Evolutionary conservation across 805 yeast genomes (phyloP), one percentile per base, ranked within the genome.

Genomic region (Yarrowia alimentaria): DNA sequence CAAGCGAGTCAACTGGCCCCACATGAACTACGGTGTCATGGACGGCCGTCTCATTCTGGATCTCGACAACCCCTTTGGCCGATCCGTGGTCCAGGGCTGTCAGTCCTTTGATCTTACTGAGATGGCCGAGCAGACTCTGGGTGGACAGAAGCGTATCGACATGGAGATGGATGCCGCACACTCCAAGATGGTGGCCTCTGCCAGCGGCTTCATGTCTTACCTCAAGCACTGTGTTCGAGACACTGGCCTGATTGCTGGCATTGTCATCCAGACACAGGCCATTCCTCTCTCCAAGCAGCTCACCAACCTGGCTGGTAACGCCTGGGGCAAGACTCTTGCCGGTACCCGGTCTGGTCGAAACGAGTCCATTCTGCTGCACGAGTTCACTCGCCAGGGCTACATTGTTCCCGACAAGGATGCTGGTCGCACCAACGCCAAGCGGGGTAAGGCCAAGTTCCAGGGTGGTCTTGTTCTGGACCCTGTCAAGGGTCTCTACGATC

Each of bases 401-500:
- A 80, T 93, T 58, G 86, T 89, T 3, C 99, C 99, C 1, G 98
- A 93, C 63, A 85, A 85, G 64, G 83, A 79, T 60, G 72, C 74
- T 47, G 66, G 60, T 6, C 35, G 37, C 58, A 65, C 53, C 63
- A 64, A 56, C 73, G 59, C 61, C 59, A 76, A 25, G 68, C 76
- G 80, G 5, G 78, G 79, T 61, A 84, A 82, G 63, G 81, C 88
- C 13, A 85, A 85, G 62, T 88, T 71, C 64, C 86, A 85, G 64
- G 96, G 96, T 73, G 96, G 99, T 64, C 75, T 88, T 57, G 99
- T 93, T 22, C 87, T 93, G 66, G 99, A 93, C 57, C 99, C 99
- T 1, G 96, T 86, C 61, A 88, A 84, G 63, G 99, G 99, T 2
- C 71, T 93, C 31, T 96, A 91, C 64, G 88, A 87, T 63, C 84